A percentile compares a stretch with the other conserved stretches of the same genome.
phyloP scores from a whole-genome alignment of 768 basidiomycete species.

The Coprinopsis sp. region DNA sequence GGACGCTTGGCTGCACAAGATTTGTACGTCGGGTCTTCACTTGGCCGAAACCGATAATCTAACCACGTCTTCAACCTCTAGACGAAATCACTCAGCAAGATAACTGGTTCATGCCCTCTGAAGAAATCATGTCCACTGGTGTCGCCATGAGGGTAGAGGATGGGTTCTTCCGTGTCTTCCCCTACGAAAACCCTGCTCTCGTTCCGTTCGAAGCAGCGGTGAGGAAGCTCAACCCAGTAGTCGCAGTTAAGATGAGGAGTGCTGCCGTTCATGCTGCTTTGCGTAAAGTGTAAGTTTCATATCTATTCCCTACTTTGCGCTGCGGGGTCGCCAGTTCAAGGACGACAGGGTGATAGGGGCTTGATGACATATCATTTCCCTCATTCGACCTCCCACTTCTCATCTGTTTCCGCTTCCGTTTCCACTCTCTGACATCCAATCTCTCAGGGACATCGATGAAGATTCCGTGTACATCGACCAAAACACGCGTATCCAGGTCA shows the following conservation, averaged over 20 bases:
- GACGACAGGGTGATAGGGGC: no score
- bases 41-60: neutral
- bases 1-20: conserved; percentile 75
- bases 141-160: conserved; percentile 65
- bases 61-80: conserved; percentile 16
- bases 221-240: conserved; percentile 72
- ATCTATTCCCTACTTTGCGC: neutral
- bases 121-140: conserved; percentile 66
- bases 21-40: conserved; percentile 43
- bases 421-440: conserved; percentile 4
- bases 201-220: conserved; percentile 79
- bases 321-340: conserved; percentile 9
- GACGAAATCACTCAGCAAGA: conserved; percentile 59
- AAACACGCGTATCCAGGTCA: conserved; percentile 81
- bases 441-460: conserved; percentile 44
- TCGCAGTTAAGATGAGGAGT: conserved; percentile 73
- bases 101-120: conserved; percentile 78
- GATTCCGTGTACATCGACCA: conserved; percentile 65
- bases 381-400: neutral
- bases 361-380: no score
- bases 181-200: conserved; percentile 72
- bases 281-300: conserved; percentile 50
- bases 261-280: conserved; percentile 76
- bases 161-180: conserved; percentile 74
- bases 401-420: neutral